Evolutionary conservation across 164 flowering plant species (phyloP).

Genomic region (Magnolia kwangsiensis): DNA sequence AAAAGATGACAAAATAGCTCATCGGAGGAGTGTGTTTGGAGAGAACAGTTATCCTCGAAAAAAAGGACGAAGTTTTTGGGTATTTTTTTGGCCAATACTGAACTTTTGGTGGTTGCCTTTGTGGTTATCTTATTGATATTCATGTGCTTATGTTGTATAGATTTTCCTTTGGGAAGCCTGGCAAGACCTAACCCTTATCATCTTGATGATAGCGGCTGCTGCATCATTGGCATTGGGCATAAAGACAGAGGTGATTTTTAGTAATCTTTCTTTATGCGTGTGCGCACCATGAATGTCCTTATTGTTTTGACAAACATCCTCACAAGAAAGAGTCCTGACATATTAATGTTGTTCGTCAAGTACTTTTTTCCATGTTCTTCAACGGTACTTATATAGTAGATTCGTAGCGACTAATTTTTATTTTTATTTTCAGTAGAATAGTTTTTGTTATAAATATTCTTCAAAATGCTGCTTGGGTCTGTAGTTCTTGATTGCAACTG

Average conservation of each 20-base stretch:
- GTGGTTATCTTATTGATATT: neutral
- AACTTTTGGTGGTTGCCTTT: neutral
- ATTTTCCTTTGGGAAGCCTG: slow-evolving; percentile 95
- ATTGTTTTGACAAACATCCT: neutral
- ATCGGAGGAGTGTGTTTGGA: slow-evolving; percentile 69
- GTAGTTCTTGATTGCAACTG: neutral
- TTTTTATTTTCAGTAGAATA: neutral
- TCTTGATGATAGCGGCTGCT: slow-evolving; percentile 90
- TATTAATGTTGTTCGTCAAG: neutral
- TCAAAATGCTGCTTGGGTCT: neutral
- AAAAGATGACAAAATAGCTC: slow-evolving; percentile 59
- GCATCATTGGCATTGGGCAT: slow-evolving; percentile 88
- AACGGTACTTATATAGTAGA: neutral
- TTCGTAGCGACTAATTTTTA: no score
- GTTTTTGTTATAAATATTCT: neutral
- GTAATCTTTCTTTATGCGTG: no score
- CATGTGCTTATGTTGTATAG: slow-evolving; percentile 24
- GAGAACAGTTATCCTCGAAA: slow-evolving; percentile 91
- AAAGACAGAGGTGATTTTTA: slow-evolving; percentile 78
- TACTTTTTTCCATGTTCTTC: neutral
- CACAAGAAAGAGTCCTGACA: neutral
- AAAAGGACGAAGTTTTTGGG: slow-evolving; percentile 83
- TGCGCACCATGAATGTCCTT: no score
- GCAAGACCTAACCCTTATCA: slow-evolving; percentile 86
- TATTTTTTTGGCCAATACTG: slow-evolving; percentile 16